Evolutionary conservation across 495 filamentous ascomycete genomes (phyloP), one percentile per base, ranked within the genome.

Genomic region (Penicillium flavigenum): DNA sequence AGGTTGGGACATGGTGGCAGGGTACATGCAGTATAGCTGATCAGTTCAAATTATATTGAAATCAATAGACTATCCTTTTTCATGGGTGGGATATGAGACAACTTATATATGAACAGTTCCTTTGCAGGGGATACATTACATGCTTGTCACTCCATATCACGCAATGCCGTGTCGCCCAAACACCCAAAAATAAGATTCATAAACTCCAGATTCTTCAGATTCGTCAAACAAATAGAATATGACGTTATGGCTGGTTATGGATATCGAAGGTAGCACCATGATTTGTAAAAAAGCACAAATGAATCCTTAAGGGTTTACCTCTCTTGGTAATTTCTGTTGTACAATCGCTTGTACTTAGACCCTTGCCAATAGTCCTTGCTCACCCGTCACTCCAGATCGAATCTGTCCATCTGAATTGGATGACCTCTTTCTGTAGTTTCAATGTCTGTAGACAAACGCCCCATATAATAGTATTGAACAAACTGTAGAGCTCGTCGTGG

Each of bases 1-100:
- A 9, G 29, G 20, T 34, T 63, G 57, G 0, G 65, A 26, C 65
- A 70, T 68, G 8, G 22, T 54, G 34, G 20, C 7, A 51, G 32
- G 32, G 48, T 36, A 27, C 17, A 29, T 47, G 20, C 44, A 24
- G 14, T 26, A n/a, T 44, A 12, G 4, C 8, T 26, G 5, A 27
- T 51, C 20, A 16, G 32, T 24, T 24, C 5, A n/a, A 4, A 26
- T 10, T 43, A 10, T 24, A 51, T 53, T 12, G 10, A 36, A 22
- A 50, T 16, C 7, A 19, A 20, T 50, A 5, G 29, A 19, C 5
- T 34, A 12, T 27, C 29, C 17, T n/a, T 12, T 27, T 19, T 26
- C 42, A 9, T 17, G 29, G 5, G 2, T n/a, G 14, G 17, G 7
- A 36, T 22, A 10, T 34, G 11, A 36, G 20, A 51, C 6, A 39